Conservation (phyloP, 345 rosid genomes). For the Gossypium longicalyx region DNA sequence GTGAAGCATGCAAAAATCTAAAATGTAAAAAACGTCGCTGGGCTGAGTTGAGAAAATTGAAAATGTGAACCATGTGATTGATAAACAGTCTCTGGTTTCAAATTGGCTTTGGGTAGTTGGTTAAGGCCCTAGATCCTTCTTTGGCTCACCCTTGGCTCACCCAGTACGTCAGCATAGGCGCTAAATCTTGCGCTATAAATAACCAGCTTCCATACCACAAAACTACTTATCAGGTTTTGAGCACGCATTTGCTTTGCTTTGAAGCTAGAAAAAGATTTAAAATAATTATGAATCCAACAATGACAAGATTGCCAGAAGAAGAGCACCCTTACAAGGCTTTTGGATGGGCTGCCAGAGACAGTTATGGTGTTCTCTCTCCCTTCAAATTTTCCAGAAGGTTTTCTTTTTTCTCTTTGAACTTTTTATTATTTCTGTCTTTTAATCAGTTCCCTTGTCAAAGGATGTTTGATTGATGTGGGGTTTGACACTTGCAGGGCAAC, state of each 20-base stretch:
- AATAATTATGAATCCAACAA: background rate
- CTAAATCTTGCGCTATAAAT: background rate
- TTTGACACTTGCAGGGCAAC: slow-evolving; percentile 30
- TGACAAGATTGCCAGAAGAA: slow-evolving; percentile 22
- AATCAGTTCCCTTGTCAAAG: background rate
- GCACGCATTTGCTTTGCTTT: background rate
- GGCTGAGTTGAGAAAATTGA: too few species aligned
- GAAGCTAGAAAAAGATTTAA: background rate
- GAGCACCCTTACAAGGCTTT: slow-evolving; percentile 31
- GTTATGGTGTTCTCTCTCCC: slow-evolving; percentile 43
- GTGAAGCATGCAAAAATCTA: too few species aligned
- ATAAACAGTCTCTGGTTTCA: too few species aligned
- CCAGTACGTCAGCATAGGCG: background rate
- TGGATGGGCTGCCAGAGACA: slow-evolving; percentile 51
- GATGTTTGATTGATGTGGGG: too few species aligned
- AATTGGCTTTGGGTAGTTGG: too few species aligned
- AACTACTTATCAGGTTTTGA: too few species aligned
- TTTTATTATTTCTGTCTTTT: background rate
- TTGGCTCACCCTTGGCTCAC: background rate
- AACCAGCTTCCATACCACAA: background rate
- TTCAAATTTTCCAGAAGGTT: slow-evolving; percentile 44
- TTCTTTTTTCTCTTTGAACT: too few species aligned
- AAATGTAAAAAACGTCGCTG: too few species aligned
- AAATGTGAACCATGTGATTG: too few species aligned
- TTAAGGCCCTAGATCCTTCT: background rate